Base-by-base conservation (phyloP, 768 basidiomycete species). In the Calocera cornea region DNA sequence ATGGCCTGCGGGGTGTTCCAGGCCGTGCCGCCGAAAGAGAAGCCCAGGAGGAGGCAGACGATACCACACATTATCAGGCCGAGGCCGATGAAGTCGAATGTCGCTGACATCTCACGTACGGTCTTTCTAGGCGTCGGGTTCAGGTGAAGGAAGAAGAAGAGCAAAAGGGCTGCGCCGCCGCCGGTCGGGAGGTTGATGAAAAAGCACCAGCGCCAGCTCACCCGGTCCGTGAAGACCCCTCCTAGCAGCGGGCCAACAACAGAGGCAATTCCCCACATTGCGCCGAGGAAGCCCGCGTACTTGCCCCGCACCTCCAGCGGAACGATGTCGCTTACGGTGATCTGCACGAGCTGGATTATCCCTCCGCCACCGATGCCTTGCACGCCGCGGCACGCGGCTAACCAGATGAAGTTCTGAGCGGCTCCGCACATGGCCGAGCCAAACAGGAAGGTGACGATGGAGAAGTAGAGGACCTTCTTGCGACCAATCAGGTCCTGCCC, bases 321-420 rank as follows among this genome's bases (percentile, higher is more conserved):
- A 0, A 92, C 88, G 38, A 95, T 91, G 75, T 95, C 92, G 49
- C 87, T 84, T 47, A 91, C 85, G 1, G 84, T 88, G 71, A 92
- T 91, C 64, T 87, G 83, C 7, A 88, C 87, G 70, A 90, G 78
- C 68, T 79, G 88, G 17, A 90, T 79, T 68, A 91, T 87, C 2
- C 88, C 90, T 11, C 89, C 89, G 7, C 89, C 89, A 29, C 91
- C 91, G 34, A 92, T 85, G 10, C 91, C 91, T 74, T 92, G 91
- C 1, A 94, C 78, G 1, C 89, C 90, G 70, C 91, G 83, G 47
- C 83, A 83, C 0, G 88, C 80, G 36, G 91, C 85, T 17, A 94
- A 78, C 91, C 88, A 90, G 1, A 78, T 81, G 83, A 92, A 87
- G 66, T 66, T 85, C 74, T 92, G 87, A 0, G 91, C 89, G 0